phyloP scores from a whole-genome alignment of 495 filamentous ascomycete species.

The Chaetomium tenue region DNA sequence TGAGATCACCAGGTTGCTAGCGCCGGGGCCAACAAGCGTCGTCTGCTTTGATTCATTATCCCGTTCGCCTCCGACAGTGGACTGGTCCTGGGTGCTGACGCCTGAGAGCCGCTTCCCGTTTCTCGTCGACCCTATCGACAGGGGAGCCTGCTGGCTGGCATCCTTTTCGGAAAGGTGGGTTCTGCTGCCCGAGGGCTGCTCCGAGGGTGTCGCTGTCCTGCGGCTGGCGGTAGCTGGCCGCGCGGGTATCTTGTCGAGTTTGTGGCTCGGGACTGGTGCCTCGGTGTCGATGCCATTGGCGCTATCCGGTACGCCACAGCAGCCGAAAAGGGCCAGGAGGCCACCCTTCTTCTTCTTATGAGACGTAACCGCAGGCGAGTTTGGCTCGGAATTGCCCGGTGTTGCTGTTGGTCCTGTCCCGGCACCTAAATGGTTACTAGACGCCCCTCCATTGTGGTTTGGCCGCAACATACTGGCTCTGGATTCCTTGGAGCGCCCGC shows the following conservation, averaged over 20 bases:
- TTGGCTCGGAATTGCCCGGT: constrained; percentile 46
- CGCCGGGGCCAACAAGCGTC: constrained; percentile 39
- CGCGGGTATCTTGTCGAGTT: constrained; percentile 54
- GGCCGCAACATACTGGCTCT: constrained; percentile 68
- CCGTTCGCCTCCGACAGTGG: constrained; percentile 40
- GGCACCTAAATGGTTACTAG: constrained; percentile 48
- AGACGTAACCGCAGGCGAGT: constrained; percentile 44
- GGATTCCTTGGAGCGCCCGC: constrained; percentile 58
- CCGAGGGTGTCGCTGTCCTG: constrained; percentile 52
- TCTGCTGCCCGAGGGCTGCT: constrained; percentile 54
- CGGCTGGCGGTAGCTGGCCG: constrained; percentile 55
- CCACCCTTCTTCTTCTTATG: constrained; percentile 62
- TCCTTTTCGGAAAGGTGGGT: constrained; percentile 50
- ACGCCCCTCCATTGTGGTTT: constrained; percentile 67
- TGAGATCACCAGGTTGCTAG: constrained; percentile 44
- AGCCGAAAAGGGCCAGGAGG: constrained; percentile 72
- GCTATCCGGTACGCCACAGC: constrained; percentile 68
- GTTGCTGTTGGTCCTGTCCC: constrained; percentile 49
- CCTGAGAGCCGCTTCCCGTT: constrained; percentile 47
- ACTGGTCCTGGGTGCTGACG: constrained; percentile 45
- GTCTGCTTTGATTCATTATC: constrained; percentile 51
- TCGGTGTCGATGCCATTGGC: constrained; percentile 65
- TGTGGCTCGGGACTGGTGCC: constrained; percentile 62
- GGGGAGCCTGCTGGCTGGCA: constrained; percentile 32
- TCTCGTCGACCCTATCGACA: constrained; percentile 35